phyloP scores from a whole-genome alignment of 805 yeast species.

The Kuraishia borneana region DNA sequence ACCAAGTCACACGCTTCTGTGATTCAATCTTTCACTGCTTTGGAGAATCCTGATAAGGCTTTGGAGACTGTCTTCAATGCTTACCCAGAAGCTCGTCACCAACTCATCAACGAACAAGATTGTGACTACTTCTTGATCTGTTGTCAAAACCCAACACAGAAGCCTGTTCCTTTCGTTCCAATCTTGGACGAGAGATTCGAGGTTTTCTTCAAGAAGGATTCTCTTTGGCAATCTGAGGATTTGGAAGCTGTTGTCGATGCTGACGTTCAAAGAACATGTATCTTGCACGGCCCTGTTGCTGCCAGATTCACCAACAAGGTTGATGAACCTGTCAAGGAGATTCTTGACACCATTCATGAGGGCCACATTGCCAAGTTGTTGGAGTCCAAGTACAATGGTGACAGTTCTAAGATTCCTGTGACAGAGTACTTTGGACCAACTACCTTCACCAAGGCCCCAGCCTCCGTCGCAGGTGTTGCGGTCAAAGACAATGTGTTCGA shows the following conservation, averaged over 20 bases:
- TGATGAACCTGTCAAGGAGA: conserved; percentile 87
- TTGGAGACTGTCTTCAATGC: conserved; percentile 49
- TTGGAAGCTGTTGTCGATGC: conserved; percentile 91
- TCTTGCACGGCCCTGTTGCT: conserved; percentile 97
- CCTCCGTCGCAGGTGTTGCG: conserved; percentile 16
- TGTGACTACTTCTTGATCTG: conserved; percentile 81
- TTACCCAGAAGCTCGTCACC: conserved; percentile 67
- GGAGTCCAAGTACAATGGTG: conserved; percentile 59
- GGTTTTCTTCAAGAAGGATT: conserved; percentile 95
- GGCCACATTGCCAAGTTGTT: conserved; percentile 73
- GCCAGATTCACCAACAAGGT: conserved; percentile 81
- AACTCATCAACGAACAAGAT: conserved; percentile 90
- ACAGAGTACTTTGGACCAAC: conserved; percentile 84
- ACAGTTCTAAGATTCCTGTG: conserved; percentile 64
- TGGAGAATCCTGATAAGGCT: conserved; percentile 55
- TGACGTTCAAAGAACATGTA: conserved; percentile 98
- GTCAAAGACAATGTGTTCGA: conserved; percentile 26
- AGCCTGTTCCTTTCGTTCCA: conserved; percentile 98
- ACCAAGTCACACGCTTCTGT: conserved; percentile 45
- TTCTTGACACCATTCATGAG: conserved; percentile 79
- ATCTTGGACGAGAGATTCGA: conserved; percentile 90
- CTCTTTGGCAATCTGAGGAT: conserved; percentile 98
- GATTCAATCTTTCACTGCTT: conserved; percentile 60
- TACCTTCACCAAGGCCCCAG: conserved; percentile 19
- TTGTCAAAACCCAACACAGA: conserved; percentile 77